Conservation (phyloP, 2,329 filamentous ascomycete species). For the Sclerotinia borealis region DNA sequence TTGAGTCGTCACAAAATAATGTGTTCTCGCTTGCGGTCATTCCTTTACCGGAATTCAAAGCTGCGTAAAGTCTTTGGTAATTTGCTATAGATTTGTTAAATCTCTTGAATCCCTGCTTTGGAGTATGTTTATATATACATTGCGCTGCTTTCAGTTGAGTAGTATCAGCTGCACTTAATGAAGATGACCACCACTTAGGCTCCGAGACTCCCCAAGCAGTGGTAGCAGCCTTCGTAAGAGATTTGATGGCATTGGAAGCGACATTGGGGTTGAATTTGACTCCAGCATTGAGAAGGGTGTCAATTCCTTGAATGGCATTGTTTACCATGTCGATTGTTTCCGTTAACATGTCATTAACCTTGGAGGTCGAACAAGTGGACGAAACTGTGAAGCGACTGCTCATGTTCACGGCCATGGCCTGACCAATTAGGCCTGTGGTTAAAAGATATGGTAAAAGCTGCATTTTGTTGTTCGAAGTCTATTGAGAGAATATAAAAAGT, state of each 20-base stretch:
- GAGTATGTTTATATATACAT: not conserved
- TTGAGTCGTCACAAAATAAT: constrained; percentile 8
- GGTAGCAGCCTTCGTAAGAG: not conserved
- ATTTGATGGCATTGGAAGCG: not conserved
- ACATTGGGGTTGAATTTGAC: not conserved
- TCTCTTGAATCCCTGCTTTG: not conserved
- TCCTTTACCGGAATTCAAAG: not conserved
- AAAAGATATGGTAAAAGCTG: not conserved
- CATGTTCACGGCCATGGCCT: not conserved
- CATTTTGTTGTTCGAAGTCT: not conserved
- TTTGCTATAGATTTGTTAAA: not conserved
- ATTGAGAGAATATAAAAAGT: not conserved
- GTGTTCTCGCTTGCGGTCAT: constrained; percentile 6
- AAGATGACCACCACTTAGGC: not conserved
- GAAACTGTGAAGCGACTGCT: constrained; percentile 9
- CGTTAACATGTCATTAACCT: constrained; percentile 4
- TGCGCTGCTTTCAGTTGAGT: constrained; percentile 8
- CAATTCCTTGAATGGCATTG: not conserved
- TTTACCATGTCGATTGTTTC: constrained; percentile 11
- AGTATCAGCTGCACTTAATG: constrained; percentile 3
- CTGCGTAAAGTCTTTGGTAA: constrained; percentile 5
- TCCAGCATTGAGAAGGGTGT: constrained; percentile 6
- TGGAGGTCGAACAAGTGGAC: constrained; percentile 3
- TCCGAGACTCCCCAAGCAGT: not conserved
- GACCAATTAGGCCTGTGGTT: not conserved